Percentiles rank a stretch among this genome's conserved stretches.
These are phyloP conservation scores for Solanum medicagineum DNA, from an alignment of 257 asterid genomes.

Conservation along the genomic window DNA sequence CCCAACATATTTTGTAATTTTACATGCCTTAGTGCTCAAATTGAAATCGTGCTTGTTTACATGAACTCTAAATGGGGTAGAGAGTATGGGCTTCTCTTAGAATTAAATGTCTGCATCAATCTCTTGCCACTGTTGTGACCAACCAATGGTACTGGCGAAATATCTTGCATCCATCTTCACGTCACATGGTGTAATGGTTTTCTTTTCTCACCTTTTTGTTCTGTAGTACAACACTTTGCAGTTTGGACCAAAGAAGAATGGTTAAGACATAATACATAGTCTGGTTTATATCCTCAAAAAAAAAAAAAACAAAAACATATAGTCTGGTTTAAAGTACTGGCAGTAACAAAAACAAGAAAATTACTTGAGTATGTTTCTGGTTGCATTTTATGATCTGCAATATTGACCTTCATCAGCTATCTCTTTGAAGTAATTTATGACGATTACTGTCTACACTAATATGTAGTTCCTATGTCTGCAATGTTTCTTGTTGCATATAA, in stretches of 20 bases:
- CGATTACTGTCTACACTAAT: not conserved
- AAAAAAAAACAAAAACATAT: not conserved
- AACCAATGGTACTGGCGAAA: not conserved
- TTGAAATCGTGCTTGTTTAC: not conserved
- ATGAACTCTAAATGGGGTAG: not conserved
- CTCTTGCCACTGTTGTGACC: not conserved
- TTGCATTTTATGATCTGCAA: not conserved
- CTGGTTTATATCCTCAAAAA: not conserved
- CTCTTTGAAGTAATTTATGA: not conserved
- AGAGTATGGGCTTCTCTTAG: not conserved
- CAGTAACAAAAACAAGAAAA: not conserved
- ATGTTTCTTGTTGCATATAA: not conserved
- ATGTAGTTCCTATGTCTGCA: conserved; percentile 6
- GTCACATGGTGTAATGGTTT: not conserved
- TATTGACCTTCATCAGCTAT: not conserved
- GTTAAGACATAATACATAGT: not conserved
- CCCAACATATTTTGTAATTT: not conserved
- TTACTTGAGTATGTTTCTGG: not conserved
- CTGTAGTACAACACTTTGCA: not conserved
- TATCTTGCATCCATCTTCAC: not conserved
- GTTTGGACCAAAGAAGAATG: not conserved
- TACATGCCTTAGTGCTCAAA: not conserved
- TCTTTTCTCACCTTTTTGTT: not conserved
- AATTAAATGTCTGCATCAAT: not conserved
- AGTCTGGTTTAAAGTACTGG: not conserved